A percentile compares a stretch with the other conserved stretches of the same genome.
phyloP scores from a whole-genome alignment of 2,329 filamentous ascomycete genomes.

The Microdochium trichocladiopsis region DNA sequence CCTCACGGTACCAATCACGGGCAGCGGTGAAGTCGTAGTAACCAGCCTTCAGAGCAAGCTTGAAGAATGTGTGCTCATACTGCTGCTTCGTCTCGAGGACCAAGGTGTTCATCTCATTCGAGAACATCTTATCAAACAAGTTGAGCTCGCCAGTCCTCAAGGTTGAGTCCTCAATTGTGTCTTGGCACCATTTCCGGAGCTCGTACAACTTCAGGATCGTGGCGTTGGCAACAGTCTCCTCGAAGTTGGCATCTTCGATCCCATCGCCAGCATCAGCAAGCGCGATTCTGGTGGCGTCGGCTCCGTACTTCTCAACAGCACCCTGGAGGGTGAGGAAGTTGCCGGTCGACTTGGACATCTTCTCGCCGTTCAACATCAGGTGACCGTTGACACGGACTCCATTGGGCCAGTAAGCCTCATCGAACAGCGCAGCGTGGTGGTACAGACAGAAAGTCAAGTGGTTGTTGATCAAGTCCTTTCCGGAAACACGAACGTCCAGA shows the following conservation, averaged over 20 bases:
- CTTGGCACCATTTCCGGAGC: conserved; percentile 87
- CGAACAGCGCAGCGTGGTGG: conserved; percentile 85
- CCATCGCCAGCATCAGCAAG: conserved; percentile 92
- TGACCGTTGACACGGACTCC: conserved; percentile 87
- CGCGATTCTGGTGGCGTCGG: conserved; percentile 84
- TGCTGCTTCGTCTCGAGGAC: conserved; percentile 72
- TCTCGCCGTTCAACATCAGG: conserved; percentile 89
- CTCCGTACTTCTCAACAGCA: conserved; percentile 84
- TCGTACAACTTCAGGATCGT: conserved; percentile 79
- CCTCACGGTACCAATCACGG: conserved; percentile 86
- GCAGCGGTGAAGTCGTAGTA: conserved; percentile 89
- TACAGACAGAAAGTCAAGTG: conserved; percentile 96
- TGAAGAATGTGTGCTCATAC: conserved; percentile 76
- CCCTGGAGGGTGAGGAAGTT: conserved; percentile 93
- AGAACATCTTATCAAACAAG: conserved; percentile 79
- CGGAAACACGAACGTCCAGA: conserved; percentile 77
- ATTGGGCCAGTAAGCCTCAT: conserved; percentile 79
- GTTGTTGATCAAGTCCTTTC: conserved; percentile 90
- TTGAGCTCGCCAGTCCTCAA: conserved; percentile 72
- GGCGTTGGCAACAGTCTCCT: conserved; percentile 88
- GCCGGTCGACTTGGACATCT: conserved; percentile 97
- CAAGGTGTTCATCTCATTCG: conserved; percentile 84
- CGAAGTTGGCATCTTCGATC: conserved; percentile 94
- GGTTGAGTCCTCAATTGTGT: conserved; percentile 65
- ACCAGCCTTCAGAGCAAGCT: conserved; percentile 76